Evolutionary conservation across 2,329 filamentous ascomycete genomes (phyloP), one percentile per base, ranked within the genome.

Genomic region (Cercospora zeae-maydis): DNA sequence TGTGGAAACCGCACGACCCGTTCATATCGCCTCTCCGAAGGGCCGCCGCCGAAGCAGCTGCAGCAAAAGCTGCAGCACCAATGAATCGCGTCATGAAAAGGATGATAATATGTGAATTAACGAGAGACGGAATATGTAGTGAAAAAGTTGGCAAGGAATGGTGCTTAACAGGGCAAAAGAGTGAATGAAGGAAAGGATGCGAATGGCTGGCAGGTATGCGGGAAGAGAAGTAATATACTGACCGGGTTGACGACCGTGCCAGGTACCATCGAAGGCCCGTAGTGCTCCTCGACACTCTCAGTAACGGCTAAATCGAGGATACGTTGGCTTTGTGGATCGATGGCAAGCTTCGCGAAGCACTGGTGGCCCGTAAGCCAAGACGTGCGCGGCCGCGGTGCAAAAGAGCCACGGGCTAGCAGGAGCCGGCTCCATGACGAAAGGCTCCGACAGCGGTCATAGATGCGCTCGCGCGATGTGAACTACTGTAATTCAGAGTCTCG

Each of bases 1-100:
- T 63, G 21, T 69, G 65, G 49, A 70, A 70, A 61, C 66, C 62
- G 62, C 68, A 70, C 24, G 24, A 27, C 52, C 61, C 62, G 27
- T 16, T 39, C 55, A 30, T 34, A 39, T 51, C 54, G n/a, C 39
- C 54, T 30, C 64, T 54, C 27, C 61, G 67, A 42, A 69, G 37
- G 37, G 67, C 63, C 34, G 62, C 58, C 24, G 65, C 67, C 16
- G 63, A 66, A 45, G 60, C 63, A 37, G 59, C 60, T 55, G 62
- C 58, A 58, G 58, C 65, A 51, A 69, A 61, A 33, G 62, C 65
- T 53, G 65, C 63, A 16, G 66, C 65, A 7, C 47, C 36, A 49
- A 68, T 56, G 57, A 62, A 39, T 14, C 37, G 45, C 49, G 58
- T 63, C 67, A 67, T 67, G 9, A 60, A 56, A 45, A 62, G 53